Evolutionary conservation across 352 stramenopile genomes (phyloP), one percentile per base, ranked within the genome.

Genomic region (Aphanomyces euteiches): DNA sequence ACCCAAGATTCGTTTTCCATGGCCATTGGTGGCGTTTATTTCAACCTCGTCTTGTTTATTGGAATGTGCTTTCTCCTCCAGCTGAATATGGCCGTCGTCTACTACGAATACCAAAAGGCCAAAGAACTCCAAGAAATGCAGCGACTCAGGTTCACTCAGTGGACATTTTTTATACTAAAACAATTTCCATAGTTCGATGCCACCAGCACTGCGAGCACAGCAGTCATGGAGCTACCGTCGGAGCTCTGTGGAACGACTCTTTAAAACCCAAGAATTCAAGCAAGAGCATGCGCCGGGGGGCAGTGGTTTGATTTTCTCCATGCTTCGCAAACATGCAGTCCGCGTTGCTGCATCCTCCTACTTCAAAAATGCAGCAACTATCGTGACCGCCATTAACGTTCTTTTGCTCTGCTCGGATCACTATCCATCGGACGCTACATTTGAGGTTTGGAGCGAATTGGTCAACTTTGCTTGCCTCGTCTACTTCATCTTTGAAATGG

Each of bases 11-110:
- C 81, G 12, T 81, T 81, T 6, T 73, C 80, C 47, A 75, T 90
- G 57, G 38, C 87, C 7, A 57, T 95, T 1, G 87, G 69, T 4
- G 77, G 78, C 1, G 50, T 97, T 0, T 97, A 96, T 72, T 98
- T 98, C 67, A 78, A 95, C n/a, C 65, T 85, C 4, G 73, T 98
- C 1, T 87, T 98, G 34, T 88, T 97, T 53, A 93, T 97, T 40
- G 94, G 79, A 34, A 78, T 78, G 34, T 90, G 84, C 61, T 88
- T 88, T 60, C 66, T 85, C 34, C 68, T 88, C 17, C 82, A 88
- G 43, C 66, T 88, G 3, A 78, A 82, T 36, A 78, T 88, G 40
- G 81, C 81, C 36, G 79, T 88, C 21, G 72, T 88, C 50, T 84
- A 72, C 48, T 74, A 80, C 43, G 74, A 67, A 7, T 86, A 81